Percentiles rank a stretch among this genome's conserved stretches.
Conservation (phyloP, 1,284 basidiomycete species). For the Paramarasmius palmivorus region DNA sequence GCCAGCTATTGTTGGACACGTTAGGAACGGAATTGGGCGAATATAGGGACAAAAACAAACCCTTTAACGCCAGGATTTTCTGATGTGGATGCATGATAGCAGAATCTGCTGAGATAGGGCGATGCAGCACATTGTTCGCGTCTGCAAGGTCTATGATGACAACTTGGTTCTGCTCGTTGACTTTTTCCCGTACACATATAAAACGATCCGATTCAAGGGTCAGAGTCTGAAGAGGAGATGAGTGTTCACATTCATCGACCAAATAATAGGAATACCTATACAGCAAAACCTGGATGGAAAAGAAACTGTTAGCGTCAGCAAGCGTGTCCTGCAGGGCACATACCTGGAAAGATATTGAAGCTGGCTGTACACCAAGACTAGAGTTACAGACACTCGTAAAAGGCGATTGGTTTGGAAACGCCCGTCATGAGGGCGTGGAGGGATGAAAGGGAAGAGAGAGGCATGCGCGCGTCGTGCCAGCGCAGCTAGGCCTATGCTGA, state of each 20-base stretch:
- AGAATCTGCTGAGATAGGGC: constrained; percentile 96
- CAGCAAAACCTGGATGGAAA: background rate
- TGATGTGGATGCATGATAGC: constrained; percentile 98
- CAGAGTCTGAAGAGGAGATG: constrained; percentile 57
- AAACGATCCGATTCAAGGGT: constrained; percentile 97
- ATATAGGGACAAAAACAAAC: constrained; percentile 44
- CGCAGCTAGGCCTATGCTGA: constrained; percentile 68
- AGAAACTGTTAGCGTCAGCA: background rate
- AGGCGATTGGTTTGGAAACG: constrained; percentile 73
- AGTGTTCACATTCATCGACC: constrained; percentile 11
- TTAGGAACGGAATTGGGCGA: constrained; percentile 11
- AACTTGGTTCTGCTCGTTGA: constrained; percentile 92
- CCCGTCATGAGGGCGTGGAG: constrained; percentile 35
- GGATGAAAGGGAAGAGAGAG: background rate
- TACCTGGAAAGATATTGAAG: constrained; percentile 97
- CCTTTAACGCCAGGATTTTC: constrained; percentile 97
- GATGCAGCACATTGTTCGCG: constrained; percentile 93
- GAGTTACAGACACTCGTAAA: constrained; percentile 92
- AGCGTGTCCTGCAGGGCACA: constrained; percentile 25
- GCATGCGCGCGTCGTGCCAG: background rate
- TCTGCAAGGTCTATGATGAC: constrained; percentile 96
- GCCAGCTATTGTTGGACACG: constrained; percentile 56
- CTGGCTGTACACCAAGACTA: constrained; percentile 93
- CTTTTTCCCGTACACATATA: constrained; percentile 90
- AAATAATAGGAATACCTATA: constrained; percentile 19